Base-by-base conservation (phyloP, 1,139 yeast species). In the Blastobotrys indianensis region DNA sequence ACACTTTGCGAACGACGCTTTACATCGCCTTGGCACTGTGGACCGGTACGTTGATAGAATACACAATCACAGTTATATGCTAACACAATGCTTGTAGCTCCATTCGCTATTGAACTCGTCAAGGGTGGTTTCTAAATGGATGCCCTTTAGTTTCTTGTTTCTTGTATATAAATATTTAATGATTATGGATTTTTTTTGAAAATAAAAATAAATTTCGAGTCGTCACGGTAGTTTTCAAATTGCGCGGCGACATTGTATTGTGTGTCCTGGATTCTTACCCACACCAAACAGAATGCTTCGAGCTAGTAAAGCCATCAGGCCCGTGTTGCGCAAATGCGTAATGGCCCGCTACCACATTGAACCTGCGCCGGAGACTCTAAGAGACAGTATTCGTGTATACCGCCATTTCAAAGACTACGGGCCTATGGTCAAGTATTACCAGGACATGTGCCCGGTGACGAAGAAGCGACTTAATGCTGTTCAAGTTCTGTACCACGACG, bases 1-100 rank as follows among this genome's bases (percentile, higher is more conserved):
- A 76, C 55, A 83, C 87, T 46, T 69, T 88, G 60, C 72, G 72
- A 60, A 74, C 76, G 53, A 88, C 95, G 41, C 81, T 82, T 49
- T 68, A 76, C 58, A 69, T 83, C 52, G 94, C 94, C 47, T 82
- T 82, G 53, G 82, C 85, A 36, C 76, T 88, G 60, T 88, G 95
- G 95, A 56, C 65, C 40, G 63, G 68, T 64, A 55, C 51, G 68
- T 60, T 3, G 6, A 38, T 3, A 17, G n/a, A 30, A 13, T 11
- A 4, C 25, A 20, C 10, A 12, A 10, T 25, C 13, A 4, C 10
- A 2, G 38, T 13, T 42, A n/a, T n/a, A n/a, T n/a, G 35, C 50
- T 47, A 46, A 50, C 50, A 10, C 10, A 10, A 10, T 17, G 28
- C 16, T 23, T 36, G 4, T 37, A 62, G 67, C 68, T 44, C 70